A percentile compares a stretch with the other conserved stretches of the same genome.
Evolutionary conservation across 2,329 filamentous ascomycete species (phyloP).

Genomic region (Verticillium tricorpus): DNA sequence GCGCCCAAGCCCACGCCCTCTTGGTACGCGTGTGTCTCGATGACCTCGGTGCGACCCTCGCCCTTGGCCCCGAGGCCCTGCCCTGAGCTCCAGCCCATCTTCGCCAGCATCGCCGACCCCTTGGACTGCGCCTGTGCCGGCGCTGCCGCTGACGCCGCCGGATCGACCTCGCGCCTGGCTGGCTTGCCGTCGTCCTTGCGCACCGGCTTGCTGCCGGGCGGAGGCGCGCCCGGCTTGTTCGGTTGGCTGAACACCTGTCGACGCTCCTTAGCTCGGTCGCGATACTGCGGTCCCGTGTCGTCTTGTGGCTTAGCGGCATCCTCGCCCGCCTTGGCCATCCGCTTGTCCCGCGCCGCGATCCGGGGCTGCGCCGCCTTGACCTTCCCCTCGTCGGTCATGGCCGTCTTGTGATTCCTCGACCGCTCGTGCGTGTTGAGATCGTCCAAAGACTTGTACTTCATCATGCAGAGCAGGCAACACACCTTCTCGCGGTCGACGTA

Average conservation of each 20-base stretch:
- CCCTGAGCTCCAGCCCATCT: constrained; percentile 68
- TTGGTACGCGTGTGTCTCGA: constrained; percentile 60
- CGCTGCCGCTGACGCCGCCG: constrained; percentile 21
- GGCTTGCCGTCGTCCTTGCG: constrained; percentile 7
- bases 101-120: constrained; percentile 63
- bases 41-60: constrained; percentile 58
- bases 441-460: constrained; percentile 38
- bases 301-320: constrained; percentile 8
- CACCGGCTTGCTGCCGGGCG: constrained; percentile 15
- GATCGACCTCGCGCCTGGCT: constrained; percentile 6
- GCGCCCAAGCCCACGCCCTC: constrained; percentile 67
- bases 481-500: constrained; percentile 54
- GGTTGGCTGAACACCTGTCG: constrained; percentile 59
- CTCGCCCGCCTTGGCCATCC: constrained; percentile 21
- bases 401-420: constrained; percentile 36
- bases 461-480: constrained; percentile 41
- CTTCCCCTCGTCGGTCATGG: constrained; percentile 32
- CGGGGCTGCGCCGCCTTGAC: constrained; percentile 44
- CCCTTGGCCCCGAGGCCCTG: constrained; percentile 60
- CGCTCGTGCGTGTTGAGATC: constrained; percentile 38
- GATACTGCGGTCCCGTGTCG: constrained; percentile 39
- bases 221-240: constrained; percentile 40
- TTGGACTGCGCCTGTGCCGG: constrained; percentile 46
- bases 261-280: constrained; percentile 65
- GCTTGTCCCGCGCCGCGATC: constrained; percentile 29